Base-by-base conservation (phyloP, 2,329 filamentous ascomycete genomes). In the Cytospora paraplurivora region DNA sequence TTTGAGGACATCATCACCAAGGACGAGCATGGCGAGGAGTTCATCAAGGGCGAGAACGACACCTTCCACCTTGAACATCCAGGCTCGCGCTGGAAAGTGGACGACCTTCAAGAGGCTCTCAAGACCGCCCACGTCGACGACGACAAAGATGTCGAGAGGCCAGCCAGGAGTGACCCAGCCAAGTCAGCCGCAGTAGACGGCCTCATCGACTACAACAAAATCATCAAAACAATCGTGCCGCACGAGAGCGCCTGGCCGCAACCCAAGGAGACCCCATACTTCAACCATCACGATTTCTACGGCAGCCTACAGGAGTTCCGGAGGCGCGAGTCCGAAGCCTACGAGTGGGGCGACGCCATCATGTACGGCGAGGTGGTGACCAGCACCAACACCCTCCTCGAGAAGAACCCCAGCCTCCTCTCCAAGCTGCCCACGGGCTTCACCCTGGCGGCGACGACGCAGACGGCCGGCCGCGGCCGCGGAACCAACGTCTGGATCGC, bases 401-500 rank as follows among this genome's bases (percentile, higher is more conserved):
- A 98, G 71, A 97, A 95, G 89, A 99, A 99, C 72, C 85, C 87
- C 0, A 86, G 87, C 35, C 79, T 97, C 32, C 85, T 97, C 41
- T 84, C 88, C 6, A 86, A 83, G 52, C 82, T 98, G 0, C 92
- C 93, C 0, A 88, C 85, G 0, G 95, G 95, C n/a, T 93, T 97
- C 73, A 96, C 93, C 0, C 82, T 92, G 12, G 89, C 90, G 0
- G 94, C 95, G 1, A 95, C 93, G 0, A 92, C 90, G 0, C 94
- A 98, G 75, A 82, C 97, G 7, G 91, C 93, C 0, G 95, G 89
- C 8, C 88, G 95, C 44, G 95, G 95, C 8, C 89, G 95, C 11
- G 95, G 95, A 4, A 88, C 85, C 37, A 99, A 99, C 70, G 91
- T 97, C 65, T 99, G 95, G 95, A 87, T 99, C 5, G 92, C 93